A percentile compares a stretch with the other conserved stretches of the same genome.
Conservation (phyloP, 208 protist genomes). For the Leishmania amazonensis region DNA sequence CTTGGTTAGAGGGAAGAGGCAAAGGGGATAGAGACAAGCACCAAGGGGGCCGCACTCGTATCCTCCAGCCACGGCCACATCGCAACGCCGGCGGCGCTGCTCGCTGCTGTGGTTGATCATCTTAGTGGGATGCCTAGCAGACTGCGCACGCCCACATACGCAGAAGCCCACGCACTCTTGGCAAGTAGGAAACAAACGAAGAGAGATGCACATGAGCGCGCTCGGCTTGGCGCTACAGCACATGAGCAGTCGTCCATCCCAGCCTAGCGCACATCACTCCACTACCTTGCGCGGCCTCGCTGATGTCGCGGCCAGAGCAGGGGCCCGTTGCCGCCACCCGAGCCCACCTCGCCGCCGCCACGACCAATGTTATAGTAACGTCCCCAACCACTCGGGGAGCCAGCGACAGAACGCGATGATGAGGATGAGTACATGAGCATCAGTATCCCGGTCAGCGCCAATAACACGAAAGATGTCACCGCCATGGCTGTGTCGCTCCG, state of each 20-base stretch:
- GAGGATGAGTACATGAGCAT: not conserved
- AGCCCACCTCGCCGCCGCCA: not conserved
- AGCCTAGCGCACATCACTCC: not conserved
- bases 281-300: slow-evolving; percentile 3
- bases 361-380: not conserved
- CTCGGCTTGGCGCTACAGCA: not conserved
- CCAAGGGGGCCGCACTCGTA: not conserved
- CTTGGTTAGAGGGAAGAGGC: not conserved
- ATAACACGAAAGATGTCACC: not conserved
- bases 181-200: not conserved
- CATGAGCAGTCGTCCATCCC: not conserved
- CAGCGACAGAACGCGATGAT: not conserved
- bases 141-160: not conserved
- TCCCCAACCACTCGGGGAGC: not conserved
- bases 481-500: not conserved
- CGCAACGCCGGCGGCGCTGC: not conserved
- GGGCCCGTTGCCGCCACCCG: not conserved
- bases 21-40: not conserved
- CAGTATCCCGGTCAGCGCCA: not conserved
- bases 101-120: not conserved
- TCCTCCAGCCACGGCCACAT: not conserved
- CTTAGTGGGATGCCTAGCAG: no score
- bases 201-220: not conserved
- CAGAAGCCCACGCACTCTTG: not conserved
- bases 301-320: not conserved